phyloP scores from a whole-genome alignment of 352 stramenopile genomes.

The Phytophthora pistaciae region DNA sequence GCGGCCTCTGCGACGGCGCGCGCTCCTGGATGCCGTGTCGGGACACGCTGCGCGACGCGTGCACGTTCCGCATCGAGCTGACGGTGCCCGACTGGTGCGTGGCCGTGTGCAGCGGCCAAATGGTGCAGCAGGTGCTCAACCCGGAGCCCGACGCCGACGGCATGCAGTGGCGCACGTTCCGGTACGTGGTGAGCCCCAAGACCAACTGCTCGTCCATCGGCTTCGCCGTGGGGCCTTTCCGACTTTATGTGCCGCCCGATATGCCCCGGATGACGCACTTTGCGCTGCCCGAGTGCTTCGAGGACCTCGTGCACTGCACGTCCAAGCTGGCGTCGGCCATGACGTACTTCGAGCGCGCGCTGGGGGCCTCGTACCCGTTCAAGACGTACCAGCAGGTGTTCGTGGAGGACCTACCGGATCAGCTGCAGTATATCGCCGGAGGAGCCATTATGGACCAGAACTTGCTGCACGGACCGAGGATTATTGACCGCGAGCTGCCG shows the following conservation, averaged over 20 bases:
- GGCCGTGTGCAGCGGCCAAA: conserved; percentile 82
- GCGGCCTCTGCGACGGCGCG: conserved; percentile 82
- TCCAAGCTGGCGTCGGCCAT: conserved; percentile 78
- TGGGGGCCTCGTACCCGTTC: conserved; percentile 82
- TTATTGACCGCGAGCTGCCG: conserved; percentile 85
- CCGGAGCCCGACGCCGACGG: conserved; percentile 50
- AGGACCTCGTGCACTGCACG: conserved; percentile 81
- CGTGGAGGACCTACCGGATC: conserved; percentile 82
- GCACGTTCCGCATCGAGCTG: conserved; percentile 78
- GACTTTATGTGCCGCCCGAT: conserved; percentile 75
- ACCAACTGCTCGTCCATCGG: conserved; percentile 85
- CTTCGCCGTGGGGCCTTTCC: conserved; percentile 84
- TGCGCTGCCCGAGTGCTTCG: conserved; percentile 76
- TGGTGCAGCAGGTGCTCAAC: conserved; percentile 85
- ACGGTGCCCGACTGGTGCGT: conserved; percentile 87
- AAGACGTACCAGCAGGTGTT: conserved; percentile 91
- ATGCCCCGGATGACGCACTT: conserved; percentile 90
- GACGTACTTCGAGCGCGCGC: conserved; percentile 79
- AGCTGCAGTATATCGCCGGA: conserved; percentile 75
- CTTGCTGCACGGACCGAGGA: conserved; percentile 72
- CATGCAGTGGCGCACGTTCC: conserved; percentile 69
- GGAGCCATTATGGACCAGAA: conserved; percentile 83
- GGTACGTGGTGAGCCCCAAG: conserved; percentile 84
- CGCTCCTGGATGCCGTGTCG: conserved; percentile 89
- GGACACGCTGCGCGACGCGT: conserved; percentile 78